Evolutionary conservation across 805 yeast genomes (phyloP), one percentile per base, ranked within the genome.

Genomic region (Pichia scutulata): DNA sequence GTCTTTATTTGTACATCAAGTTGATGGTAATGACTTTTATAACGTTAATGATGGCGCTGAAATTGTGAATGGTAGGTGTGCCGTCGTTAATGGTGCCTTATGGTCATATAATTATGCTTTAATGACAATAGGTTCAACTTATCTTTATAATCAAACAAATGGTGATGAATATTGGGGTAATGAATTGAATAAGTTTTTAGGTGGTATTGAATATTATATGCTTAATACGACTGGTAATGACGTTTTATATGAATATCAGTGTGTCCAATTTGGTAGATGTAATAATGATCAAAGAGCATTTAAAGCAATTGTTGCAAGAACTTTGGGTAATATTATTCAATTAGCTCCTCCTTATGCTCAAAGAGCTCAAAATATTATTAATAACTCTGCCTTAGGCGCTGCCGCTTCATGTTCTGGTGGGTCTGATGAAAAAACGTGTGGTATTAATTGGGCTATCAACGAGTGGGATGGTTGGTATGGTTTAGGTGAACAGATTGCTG

Each of bases 241-340:
- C 36, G 70, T 83, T 60, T 75, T 84, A 77, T 73, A 70, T 49
- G 93, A 85, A 67, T 66, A 71, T 49, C 73, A 82, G 2, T 85
- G 93, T 68, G 80, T 77, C 49, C 57, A 62, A 2, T 64, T 67
- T 9, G 59, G 65, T 10, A 63, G 61, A 8, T 85, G 93, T 68
- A 82, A 84, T 64, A 82, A 75, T 50, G 93, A 85, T 70, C 89
- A 85, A 69, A 70, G 89, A 57, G 75, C 87, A n/a, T 85, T 85
- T 71, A 78, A 87, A 0, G 74, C 80, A 16, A 64, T 52, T 9
- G 52, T 52, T 39, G 33, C 51, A 3, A 46, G 48, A 22, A 26
- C 53, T 23, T 43, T 54, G 18, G 57, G 54, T 26, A 50, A 54
- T 16, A 51, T 54, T 36, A 53, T 43, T 22, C 52, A 68, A 19